Percentiles rank a stretch among this genome's conserved stretches.
These are phyloP conservation scores for Didymella keratinophila DNA, from an alignment of 2,329 filamentous ascomycete species.

Conservation along the genomic window DNA sequence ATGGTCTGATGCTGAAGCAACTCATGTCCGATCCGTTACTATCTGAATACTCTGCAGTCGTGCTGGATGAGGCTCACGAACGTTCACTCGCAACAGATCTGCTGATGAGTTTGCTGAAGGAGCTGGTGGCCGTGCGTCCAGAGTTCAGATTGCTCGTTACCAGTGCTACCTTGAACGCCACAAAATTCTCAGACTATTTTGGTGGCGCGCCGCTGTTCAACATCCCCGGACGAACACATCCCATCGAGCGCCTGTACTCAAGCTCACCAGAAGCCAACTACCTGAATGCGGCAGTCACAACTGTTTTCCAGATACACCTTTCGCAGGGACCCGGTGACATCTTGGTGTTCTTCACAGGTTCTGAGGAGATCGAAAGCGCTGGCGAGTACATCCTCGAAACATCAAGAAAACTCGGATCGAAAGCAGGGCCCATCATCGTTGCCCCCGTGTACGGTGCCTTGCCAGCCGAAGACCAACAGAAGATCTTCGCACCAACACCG, in stretches of 20 bases:
- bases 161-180: conserved; percentile 91
- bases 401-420: conserved; percentile 81
- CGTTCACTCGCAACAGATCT: conserved; percentile 92
- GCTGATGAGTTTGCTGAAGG: conserved; percentile 84
- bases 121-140: conserved; percentile 80
- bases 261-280: conserved; percentile 94
- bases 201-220: conserved; percentile 94
- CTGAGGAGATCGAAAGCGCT: conserved; percentile 93
- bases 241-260: conserved; percentile 91
- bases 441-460: conserved; percentile 95
- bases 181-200: conserved; percentile 91
- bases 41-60: conserved; percentile 81
- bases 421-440: conserved; percentile 85
- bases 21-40: conserved; percentile 89
- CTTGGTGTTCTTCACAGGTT: conserved; percentile 91
- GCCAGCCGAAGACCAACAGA: conserved; percentile 86
- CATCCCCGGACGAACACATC: conserved; percentile 86
- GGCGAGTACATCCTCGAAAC: conserved; percentile 87
- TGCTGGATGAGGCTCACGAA: conserved; percentile 98
- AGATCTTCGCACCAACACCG: conserved; percentile 94
- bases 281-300: conserved; percentile 87
- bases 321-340: conserved; percentile 75
- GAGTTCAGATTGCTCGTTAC: conserved; percentile 92
- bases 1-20: conserved; percentile 91
- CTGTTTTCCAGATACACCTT: conserved; percentile 94